Evolutionary conservation across 1,284 basidiomycete genomes (phyloP), one percentile per base, ranked within the genome.

Genomic region (Ustanciosporium gigantosporum): DNA sequence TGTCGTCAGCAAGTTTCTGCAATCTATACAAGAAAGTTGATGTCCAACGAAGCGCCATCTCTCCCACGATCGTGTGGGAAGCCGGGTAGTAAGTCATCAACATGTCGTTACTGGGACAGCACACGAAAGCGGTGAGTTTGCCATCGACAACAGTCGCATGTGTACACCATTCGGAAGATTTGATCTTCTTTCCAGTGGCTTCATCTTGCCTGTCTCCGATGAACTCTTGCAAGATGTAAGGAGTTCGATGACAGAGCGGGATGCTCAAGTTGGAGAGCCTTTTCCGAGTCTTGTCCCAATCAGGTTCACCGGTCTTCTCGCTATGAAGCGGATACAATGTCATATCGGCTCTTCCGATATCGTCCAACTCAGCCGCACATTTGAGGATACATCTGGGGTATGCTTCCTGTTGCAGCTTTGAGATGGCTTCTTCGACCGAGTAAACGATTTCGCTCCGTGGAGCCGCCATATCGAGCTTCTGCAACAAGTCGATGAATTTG

Each of bases 71-170:
- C 7, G 68, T 57, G 21, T 66, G 50, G 5, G 77, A 78, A 5
- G 68, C 71, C 41, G 78, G 70, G 41, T 77, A 74, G 55, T 81
- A 81, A 0, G 79, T 79, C 80, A 80, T 80, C 36, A 81, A 69
- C 79, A 81, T 80, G 62, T 81, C 79, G 66, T 79, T 80, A 27
- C 78, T 79, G 0, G 79, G 80, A 41, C 79, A 80, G 35, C 77
- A 76, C 17, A 81, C 79, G 58, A 81, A 81, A 4, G 80, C 79
- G n/a, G 74, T 76, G 45, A 81, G 59, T 27, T 71, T 52, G 23
- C 79, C 79, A 17, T 79, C 70, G 25, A 78, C 56, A 5, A 81
- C 80, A 4, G 79, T 79, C 5, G 79, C 78, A 59, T 81, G 80
- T 5, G 79, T 80, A 51, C 80, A 81, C 69, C 74, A 80, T 70